Base-by-base conservation (phyloP, 805 yeast species). In the Lipomyces sp. region DNA sequence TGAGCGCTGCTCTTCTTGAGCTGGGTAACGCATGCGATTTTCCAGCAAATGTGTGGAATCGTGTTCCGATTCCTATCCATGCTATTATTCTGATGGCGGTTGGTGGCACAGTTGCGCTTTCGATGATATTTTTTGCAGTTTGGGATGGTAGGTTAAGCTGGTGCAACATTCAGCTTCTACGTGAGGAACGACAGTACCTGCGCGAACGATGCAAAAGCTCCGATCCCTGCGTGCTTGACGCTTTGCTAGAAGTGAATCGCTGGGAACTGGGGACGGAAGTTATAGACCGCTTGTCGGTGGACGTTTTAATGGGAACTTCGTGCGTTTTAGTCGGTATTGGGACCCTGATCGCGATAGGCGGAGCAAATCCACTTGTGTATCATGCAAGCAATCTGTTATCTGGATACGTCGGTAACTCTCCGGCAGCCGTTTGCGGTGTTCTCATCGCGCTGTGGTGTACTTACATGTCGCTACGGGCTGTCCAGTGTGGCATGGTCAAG, bases 231-330 rank as follows among this genome's bases (percentile, higher is more conserved):
- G 11, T 50, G 11, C 15, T 29, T 15, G 15, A 50, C 32, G 54
- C 32, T 4, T 29, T 24, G 32, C 32, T 50, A 8, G 54, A 50
- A 24, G 54, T 50, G 32, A 50, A 50, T 15, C 32, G 29, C 3
- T 29, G 54, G 54, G 54, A 50, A 13, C 29, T 50, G 13, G 54
- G 54, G 10, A 50, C 54, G 54, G 54, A 50, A 13, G 10, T 50
- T 24, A 50, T 50, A 24, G 32, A 50, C 32, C 54, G 54, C 54
- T 11, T 50, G 10, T 2, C 10, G 10, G 10, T 50, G 54, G 54
- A 50, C 11, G 32, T 13, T 29, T 11, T 29, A 7, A 50, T 50
- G 54, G 54, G 54, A 4, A 11, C 13, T 13, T 11, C 15, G 3
- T 29, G 29, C 13, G 32, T 50, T 2, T 11, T 50, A 29, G 54